Evolutionary conservation across 768 basidiomycete genomes (phyloP).

Genomic region (Paxillus rubicundulus): DNA sequence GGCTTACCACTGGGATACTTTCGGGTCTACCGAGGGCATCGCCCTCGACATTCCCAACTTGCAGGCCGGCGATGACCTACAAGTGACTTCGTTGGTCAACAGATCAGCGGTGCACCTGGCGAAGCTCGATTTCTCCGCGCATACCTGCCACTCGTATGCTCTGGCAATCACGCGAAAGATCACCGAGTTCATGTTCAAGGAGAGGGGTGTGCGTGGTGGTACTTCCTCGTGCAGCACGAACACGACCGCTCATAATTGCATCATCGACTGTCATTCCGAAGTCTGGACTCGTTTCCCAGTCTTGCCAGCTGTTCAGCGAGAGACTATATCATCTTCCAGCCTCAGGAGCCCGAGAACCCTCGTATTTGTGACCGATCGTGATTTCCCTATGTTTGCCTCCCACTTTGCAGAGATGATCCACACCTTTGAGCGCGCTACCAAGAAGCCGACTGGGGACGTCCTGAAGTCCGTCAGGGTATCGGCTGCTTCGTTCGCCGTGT

Average conservation of each 20-base stretch:
- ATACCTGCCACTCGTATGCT: constrained; percentile 38
- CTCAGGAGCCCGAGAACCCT: constrained; percentile 36
- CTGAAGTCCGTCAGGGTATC: constrained; percentile 39
- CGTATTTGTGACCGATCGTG: constrained; percentile 42
- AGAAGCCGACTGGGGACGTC: constrained; percentile 49
- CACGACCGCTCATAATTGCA: constrained; percentile 42
- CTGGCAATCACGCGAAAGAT: constrained; percentile 50
- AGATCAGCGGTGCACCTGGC: constrained; percentile 42
- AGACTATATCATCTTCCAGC: constrained; percentile 38
- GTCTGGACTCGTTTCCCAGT: constrained; percentile 65
- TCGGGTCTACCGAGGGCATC: constrained; percentile 47
- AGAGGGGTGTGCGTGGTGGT: constrained; percentile 31
- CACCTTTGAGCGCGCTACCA: constrained; percentile 46
- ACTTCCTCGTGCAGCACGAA: constrained; percentile 9
- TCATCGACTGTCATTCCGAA: constrained; percentile 54
- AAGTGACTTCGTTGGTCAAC: constrained; percentile 43
- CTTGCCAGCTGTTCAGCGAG: constrained; percentile 47
- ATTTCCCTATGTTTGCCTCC: constrained; percentile 33
- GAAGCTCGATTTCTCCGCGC: constrained; percentile 31
- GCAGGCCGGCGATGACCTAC: constrained; percentile 17
- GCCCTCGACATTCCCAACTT: constrained; percentile 28
- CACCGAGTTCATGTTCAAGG: constrained; percentile 52
- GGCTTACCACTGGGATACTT: constrained; percentile 51
- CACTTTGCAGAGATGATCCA: constrained; percentile 47
- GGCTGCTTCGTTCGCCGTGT: constrained; percentile 28